Evolutionary conservation across 768 basidiomycete species (phyloP).

Genomic region (Leccinellum luteum): DNA sequence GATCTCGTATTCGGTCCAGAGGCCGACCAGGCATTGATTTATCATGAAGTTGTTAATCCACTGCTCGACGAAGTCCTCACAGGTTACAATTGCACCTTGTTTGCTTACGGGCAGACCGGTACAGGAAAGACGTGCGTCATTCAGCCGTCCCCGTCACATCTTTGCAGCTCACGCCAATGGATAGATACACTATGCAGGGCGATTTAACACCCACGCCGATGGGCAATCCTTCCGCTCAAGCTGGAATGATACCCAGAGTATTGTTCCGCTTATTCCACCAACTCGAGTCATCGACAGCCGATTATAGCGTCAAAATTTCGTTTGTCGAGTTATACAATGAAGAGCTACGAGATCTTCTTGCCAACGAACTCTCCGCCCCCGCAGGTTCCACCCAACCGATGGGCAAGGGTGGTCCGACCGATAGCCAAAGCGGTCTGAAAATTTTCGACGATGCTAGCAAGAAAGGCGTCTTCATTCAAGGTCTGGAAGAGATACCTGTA

Average conservation of each 20-base stretch:
- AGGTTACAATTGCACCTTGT: conserved; percentile 97
- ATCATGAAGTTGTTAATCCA: conserved; percentile 88
- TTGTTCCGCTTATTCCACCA: conserved; percentile 89
- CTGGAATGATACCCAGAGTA: conserved; percentile 95
- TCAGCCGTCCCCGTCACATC: background rate
- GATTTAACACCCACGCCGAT: conserved; percentile 79
- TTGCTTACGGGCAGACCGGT: conserved; percentile 98
- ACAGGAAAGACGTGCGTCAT: conserved; percentile 92
- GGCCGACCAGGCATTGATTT: conserved; percentile 92
- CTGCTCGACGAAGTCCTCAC: conserved; percentile 91
- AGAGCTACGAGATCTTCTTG: conserved; percentile 91
- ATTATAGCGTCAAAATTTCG: conserved; percentile 92
- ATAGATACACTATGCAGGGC: conserved; percentile 95
- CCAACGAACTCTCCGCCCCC: conserved; percentile 72
- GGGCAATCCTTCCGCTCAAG: conserved; percentile 83
- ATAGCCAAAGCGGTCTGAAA: conserved; percentile 63
- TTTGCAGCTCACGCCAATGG: conserved; percentile 10
- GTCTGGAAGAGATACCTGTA: conserved; percentile 86
- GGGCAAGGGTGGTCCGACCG: conserved; percentile 57
- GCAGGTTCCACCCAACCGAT: conserved; percentile 71
- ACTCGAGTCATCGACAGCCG: conserved; percentile 70
- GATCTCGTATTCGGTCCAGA: conserved; percentile 96
- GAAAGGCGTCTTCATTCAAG: conserved; percentile 90
- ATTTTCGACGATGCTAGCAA: conserved; percentile 92
- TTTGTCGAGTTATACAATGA: conserved; percentile 98